These are phyloP conservation scores for Sindora glabra DNA, from an alignment of 306 rosid species.

Conservation along the genomic window DNA sequence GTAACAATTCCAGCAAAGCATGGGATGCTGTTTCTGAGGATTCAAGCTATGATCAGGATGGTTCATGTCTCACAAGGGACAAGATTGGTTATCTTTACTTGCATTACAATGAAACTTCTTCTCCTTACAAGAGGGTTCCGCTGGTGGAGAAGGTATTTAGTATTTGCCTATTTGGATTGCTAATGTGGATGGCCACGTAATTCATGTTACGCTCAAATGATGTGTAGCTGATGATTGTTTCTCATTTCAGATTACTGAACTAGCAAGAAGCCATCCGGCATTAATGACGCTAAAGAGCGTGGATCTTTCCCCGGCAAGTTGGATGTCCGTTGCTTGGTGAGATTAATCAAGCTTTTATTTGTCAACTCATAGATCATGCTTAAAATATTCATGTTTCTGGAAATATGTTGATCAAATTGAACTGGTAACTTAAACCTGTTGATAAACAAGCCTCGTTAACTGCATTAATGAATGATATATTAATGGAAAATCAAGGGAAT, in stretches of 20 bases:
- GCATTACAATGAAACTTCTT: constrained; percentile 43
- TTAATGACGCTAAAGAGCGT: constrained; percentile 58
- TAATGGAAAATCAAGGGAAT: too few relatives aligned
- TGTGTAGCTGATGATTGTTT: not conserved
- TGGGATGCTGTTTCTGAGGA: constrained; percentile 69
- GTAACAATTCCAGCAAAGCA: constrained; percentile 62
- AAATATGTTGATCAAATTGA: not conserved
- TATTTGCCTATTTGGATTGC: too few relatives aligned
- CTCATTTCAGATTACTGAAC: constrained; percentile 46
- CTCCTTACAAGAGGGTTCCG: constrained; percentile 65
- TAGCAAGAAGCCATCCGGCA: constrained; percentile 45
- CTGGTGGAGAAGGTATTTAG: constrained; percentile 50
- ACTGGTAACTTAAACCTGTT: not conserved
- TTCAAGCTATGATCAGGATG: constrained; percentile 56
- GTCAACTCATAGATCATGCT: not conserved
- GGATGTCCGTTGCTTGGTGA: constrained; percentile 95
- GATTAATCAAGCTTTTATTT: constrained; percentile 7
- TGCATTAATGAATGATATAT: not conserved
- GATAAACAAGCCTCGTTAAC: not conserved
- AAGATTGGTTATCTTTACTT: constrained; percentile 56
- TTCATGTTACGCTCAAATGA: not conserved
- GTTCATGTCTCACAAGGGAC: constrained; percentile 36
- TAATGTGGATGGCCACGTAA: too few relatives aligned
- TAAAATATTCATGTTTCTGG: not conserved
- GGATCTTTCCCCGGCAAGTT: constrained; percentile 81